Percentiles rank a stretch among this genome's conserved stretches.
phyloP scores from a whole-genome alignment of 768 basidiomycete species.

The Fomitopsis serialis region DNA sequence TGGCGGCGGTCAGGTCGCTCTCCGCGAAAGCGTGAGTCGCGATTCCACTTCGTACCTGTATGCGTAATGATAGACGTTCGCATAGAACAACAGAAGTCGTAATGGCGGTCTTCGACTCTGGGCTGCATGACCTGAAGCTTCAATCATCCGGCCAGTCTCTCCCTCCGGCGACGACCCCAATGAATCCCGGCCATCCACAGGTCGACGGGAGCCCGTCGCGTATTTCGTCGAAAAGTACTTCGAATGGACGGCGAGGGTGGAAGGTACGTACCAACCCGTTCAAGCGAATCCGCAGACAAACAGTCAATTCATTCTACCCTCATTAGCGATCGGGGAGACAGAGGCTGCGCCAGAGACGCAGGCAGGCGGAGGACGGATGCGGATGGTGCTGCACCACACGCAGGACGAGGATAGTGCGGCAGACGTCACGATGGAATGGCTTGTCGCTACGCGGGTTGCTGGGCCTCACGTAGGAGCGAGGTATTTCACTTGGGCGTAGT shows the following conservation, averaged over 20 bases:
- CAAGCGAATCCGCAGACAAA: too few species aligned
- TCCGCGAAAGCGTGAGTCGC: slow-evolving; percentile 23
- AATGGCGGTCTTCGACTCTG: slow-evolving; percentile 58
- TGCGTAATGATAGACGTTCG: neutral
- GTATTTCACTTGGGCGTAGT: neutral
- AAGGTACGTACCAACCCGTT: slow-evolving; percentile 31
- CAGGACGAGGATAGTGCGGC: neutral
- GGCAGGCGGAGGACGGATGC: neutral
- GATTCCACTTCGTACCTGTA: too few species aligned
- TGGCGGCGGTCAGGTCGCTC: slow-evolving; percentile 36
- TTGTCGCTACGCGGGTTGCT: neutral
- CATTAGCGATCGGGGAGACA: too few species aligned
- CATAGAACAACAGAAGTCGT: slow-evolving; percentile 21
- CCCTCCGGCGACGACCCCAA: slow-evolving; percentile 10
- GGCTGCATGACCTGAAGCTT: slow-evolving; percentile 26
- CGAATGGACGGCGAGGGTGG: slow-evolving; percentile 43
- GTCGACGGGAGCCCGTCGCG: slow-evolving; percentile 30
- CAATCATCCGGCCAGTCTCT: slow-evolving; percentile 16
- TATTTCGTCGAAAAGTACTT: slow-evolving; percentile 49
- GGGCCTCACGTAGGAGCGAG: neutral
- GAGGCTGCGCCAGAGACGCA: too few species aligned
- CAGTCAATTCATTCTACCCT: neutral
- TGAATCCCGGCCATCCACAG: slow-evolving; percentile 1
- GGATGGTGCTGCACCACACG: slow-evolving; percentile 1
- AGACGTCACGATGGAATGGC: neutral